Evolutionary conservation across 1,284 basidiomycete genomes (phyloP), one percentile per base, ranked within the genome.

Genomic region (Uromyces viciae-fabae): DNA sequence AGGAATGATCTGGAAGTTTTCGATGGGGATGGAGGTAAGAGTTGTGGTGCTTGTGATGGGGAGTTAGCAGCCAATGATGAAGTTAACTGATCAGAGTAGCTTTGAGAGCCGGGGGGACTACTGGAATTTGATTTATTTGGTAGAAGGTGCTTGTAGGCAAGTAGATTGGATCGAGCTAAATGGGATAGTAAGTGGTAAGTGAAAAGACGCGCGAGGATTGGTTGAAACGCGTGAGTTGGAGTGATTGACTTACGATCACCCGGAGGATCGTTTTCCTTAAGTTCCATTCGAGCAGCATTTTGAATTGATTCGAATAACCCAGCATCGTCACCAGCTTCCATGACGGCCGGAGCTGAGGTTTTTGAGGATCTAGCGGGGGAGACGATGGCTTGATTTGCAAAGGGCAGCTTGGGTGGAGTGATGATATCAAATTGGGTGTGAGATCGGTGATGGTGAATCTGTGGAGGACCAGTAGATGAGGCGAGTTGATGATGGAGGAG

Each of bases 351-450:
- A 14, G 66, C 40, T 1, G 42, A 69, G 66, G 42, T 49, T 43
- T 69, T 69, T 15, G 66, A 5, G 42, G 40, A 46, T 40, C 42
- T 40, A 15, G 42, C 66, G 42, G 66, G 66, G 19, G 66, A 69
- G 66, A 49, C 25, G n/a, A 22, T 1, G 2, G 40, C 25, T 22
- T 46, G 25, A 52, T 15, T 52, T 15, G 40, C 15, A 49, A 25
- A 22, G 49, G 54, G 71, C 15, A 49, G 49, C 17, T n/a, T 28
- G 52, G 49, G 49, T 9, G 71, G 71, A 1, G 25, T 3, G 71
- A 73, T 40, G 52, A 73, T 54, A n/a, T 73, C 33, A 31, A 58
- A 73, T 36, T 73, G 49, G 31, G 71, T 73, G 9, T 73, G 71
- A 25, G 71, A 73, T 28, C 71, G 49, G 19, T 56, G 71, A 33